A percentile compares a stretch with the other conserved stretches of the same genome.
phyloP scores from a whole-genome alignment of 2,329 filamentous ascomycete species.

The Neopestalotiopsis sp. region DNA sequence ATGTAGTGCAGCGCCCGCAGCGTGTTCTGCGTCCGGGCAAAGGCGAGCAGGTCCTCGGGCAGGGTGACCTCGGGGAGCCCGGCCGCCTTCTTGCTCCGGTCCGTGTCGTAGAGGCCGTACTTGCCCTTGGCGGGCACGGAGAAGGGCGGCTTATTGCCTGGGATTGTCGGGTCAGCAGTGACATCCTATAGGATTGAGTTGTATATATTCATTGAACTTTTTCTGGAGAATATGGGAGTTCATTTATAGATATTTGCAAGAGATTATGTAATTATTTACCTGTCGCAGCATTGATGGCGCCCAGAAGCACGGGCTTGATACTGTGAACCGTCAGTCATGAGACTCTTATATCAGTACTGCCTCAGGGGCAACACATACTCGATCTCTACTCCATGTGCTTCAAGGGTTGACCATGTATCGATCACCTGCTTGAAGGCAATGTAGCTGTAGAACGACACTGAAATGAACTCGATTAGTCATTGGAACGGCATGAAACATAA shows the following conservation, averaged over 20 bases:
- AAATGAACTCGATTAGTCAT: constrained; percentile 14
- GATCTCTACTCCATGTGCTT: constrained; percentile 64
- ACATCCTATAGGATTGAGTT: neutral
- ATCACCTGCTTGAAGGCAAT: constrained; percentile 62
- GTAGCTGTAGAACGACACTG: constrained; percentile 71
- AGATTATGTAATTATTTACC: constrained; percentile 43
- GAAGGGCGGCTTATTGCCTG: constrained; percentile 80
- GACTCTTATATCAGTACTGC: neutral
- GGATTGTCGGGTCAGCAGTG: neutral
- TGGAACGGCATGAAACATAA: constrained; percentile 8
- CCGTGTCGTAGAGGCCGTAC: constrained; percentile 53
- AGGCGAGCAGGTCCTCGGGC: constrained; percentile 49
- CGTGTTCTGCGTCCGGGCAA: constrained; percentile 54
- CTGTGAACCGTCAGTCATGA: constrained; percentile 41
- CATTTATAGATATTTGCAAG: neutral
- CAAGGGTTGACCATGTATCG: constrained; percentile 58
- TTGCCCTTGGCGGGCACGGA: constrained; percentile 68
- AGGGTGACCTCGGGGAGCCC: constrained; percentile 41
- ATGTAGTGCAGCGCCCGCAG: constrained; percentile 71
- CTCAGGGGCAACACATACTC: constrained; percentile 58
- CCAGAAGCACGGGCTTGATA: constrained; percentile 74
- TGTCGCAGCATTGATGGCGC: constrained; percentile 65
- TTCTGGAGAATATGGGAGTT: neutral
- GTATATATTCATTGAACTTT: neutral
- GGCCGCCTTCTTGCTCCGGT: constrained; percentile 43